A percentile compares a stretch with the other conserved stretches of the same genome.
Conservation (phyloP, 768 basidiomycete species). For the Termitomyces heimii region DNA sequence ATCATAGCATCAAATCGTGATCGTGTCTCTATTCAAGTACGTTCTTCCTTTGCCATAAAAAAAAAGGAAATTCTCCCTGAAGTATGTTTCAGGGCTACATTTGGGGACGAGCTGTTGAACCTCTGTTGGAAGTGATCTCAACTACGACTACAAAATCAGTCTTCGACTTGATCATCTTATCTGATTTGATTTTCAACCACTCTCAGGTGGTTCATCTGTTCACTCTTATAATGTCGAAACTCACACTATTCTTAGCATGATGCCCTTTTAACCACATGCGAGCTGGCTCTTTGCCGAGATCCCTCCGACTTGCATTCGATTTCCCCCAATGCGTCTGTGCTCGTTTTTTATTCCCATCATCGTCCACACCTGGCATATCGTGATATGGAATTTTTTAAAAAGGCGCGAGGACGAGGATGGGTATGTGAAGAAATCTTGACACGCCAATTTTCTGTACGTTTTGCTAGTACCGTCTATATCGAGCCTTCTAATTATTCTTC, state of each 20-base stretch:
- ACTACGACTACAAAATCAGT: conserved; percentile 10
- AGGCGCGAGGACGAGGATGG: conserved; percentile 65
- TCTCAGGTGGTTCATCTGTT: conserved; percentile 57
- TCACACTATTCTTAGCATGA: conserved; percentile 50
- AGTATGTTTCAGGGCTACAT: conserved; percentile 59
- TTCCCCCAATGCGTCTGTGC: conserved; percentile 28
- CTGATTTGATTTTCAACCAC: conserved; percentile 93
- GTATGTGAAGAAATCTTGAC: conserved; percentile 61
- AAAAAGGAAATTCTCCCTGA: background rate
- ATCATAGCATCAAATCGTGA: conserved; percentile 31
- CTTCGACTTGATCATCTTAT: conserved; percentile 83
- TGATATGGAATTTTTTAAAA: conserved; percentile 78
- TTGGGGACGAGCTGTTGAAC: conserved; percentile 61
- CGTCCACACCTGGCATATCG: conserved; percentile 76
- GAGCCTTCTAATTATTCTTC: background rate
- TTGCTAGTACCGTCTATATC: background rate
- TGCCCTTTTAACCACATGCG: conserved; percentile 73
- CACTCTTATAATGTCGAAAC: background rate
- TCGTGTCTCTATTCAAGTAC: conserved; percentile 23
- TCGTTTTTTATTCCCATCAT: conserved; percentile 90
- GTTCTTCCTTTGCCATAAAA: background rate
- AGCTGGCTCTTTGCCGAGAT: conserved; percentile 28
- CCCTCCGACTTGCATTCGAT: background rate
- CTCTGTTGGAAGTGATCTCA: conserved; percentile 32
- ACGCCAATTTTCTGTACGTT: conserved; percentile 54